These are phyloP conservation scores for Annulohypoxylon moriforme DNA, from an alignment of 495 filamentous ascomycete genomes.

Conservation along the genomic window DNA sequence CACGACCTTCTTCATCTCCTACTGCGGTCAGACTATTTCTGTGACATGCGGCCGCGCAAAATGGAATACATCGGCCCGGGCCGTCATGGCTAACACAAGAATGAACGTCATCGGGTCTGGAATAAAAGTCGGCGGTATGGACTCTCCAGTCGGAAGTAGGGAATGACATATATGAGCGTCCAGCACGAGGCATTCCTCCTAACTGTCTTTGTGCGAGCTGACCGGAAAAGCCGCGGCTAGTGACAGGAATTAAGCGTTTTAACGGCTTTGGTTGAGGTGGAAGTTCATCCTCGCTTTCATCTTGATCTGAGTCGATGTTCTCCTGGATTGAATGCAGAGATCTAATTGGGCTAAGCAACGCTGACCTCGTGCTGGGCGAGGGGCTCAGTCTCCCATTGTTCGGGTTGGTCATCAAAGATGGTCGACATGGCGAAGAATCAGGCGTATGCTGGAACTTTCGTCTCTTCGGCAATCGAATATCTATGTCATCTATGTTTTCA, in stretches of 20 bases:
- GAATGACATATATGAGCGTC: slow-evolving; percentile 47
- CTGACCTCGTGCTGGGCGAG: slow-evolving; percentile 38
- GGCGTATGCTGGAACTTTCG: slow-evolving; percentile 55
- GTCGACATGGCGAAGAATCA: slow-evolving; percentile 46
- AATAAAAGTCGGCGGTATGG: slow-evolving; percentile 79
- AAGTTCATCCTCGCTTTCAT: slow-evolving; percentile 51
- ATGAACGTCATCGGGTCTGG: slow-evolving; percentile 71
- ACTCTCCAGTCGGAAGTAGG: slow-evolving; percentile 73
- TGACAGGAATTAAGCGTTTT: slow-evolving; percentile 47
- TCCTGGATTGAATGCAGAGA: slow-evolving; percentile 48
- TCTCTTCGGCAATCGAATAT: slow-evolving; percentile 49
- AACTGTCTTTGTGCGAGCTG: slow-evolving; percentile 57
- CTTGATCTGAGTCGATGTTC: slow-evolving; percentile 39
- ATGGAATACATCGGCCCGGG: slow-evolving; percentile 73
- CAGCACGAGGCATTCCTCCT: slow-evolving; percentile 52
- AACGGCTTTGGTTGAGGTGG: slow-evolving; percentile 17
- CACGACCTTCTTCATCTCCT: slow-evolving; percentile 88
- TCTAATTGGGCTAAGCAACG: slow-evolving; percentile 53
- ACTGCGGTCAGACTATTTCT: slow-evolving; percentile 86
- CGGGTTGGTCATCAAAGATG: slow-evolving; percentile 43
- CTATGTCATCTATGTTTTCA: slow-evolving; percentile 42
- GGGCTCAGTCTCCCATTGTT: slow-evolving; percentile 36
- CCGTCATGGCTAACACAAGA: slow-evolving; percentile 66
- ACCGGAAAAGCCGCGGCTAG: slow-evolving; percentile 53
- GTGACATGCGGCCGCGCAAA: slow-evolving; percentile 80